Evolutionary conservation across 768 basidiomycete species (phyloP).

Genomic region (Leccinum arenicola): DNA sequence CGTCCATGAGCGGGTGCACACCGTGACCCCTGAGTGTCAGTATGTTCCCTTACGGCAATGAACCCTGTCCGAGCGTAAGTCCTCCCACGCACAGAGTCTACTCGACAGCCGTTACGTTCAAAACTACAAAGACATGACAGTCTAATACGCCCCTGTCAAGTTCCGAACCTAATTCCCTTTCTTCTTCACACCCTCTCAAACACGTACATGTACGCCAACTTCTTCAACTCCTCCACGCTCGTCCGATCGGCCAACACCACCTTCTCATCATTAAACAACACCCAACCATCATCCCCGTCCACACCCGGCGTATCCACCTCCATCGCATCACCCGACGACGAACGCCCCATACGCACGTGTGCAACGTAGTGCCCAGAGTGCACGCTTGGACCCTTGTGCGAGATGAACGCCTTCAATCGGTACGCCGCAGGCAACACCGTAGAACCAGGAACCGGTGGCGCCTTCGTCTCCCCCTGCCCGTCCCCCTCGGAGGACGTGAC

Average conservation of each 20-base stretch:
- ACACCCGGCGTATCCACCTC: constrained; percentile 15
- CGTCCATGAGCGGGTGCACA: neutral
- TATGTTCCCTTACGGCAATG: too few species aligned
- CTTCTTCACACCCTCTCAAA: constrained; percentile 58
- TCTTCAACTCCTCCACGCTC: constrained; percentile 78
- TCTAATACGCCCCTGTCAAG: neutral
- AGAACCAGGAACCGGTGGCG: constrained; percentile 45
- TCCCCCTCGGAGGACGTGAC: constrained; percentile 32
- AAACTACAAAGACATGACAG: too few species aligned
- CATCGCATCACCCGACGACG: constrained; percentile 19
- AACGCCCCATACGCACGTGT: constrained; percentile 48
- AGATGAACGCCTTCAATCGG: constrained; percentile 88
- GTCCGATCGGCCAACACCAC: constrained; percentile 85
- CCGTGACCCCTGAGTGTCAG: too few species aligned
- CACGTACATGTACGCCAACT: constrained; percentile 90
- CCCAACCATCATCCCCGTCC: constrained; percentile 56
- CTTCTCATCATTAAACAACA: constrained; percentile 95
- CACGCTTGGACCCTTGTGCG: constrained; percentile 94
- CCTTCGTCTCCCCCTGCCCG: constrained; percentile 15
- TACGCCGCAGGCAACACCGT: constrained; percentile 70
- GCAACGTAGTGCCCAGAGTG: constrained; percentile 95
- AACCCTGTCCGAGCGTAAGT: too few species aligned
- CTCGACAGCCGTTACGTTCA: neutral
- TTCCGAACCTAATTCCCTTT: neutral
- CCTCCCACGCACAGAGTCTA: too few species aligned